These are phyloP conservation scores for Tillandsia fasciculata DNA, from an alignment of 176 grass and related monocot genomes.

Conservation along the genomic window DNA sequence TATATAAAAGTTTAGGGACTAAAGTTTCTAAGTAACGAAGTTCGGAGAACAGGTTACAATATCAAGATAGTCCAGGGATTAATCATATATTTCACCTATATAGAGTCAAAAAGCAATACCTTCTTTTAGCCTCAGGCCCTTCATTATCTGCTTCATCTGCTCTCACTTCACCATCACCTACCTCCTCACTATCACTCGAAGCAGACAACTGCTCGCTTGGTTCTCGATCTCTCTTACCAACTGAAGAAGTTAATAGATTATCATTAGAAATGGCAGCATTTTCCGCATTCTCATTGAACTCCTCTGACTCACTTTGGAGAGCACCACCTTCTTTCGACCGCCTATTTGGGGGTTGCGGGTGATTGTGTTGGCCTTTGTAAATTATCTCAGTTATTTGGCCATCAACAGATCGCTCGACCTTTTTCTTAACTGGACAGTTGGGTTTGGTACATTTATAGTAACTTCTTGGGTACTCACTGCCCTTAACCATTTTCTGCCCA, in stretches of 20 bases:
- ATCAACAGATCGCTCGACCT: slow-evolving; percentile 74
- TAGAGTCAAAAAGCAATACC: slow-evolving; percentile 27
- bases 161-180: slow-evolving; percentile 27
- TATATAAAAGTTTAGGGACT: too few species aligned
- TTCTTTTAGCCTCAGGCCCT: slow-evolving; percentile 49
- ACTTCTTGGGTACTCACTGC: slow-evolving; percentile 73
- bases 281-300: slow-evolving; percentile 3
- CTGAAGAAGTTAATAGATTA: slow-evolving; percentile 29
- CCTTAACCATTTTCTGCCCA: slow-evolving; percentile 92
- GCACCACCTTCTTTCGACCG: slow-evolving; percentile 55
- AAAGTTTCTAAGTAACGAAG: too few species aligned
- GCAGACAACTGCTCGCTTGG: slow-evolving; percentile 38
- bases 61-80: too few species aligned
- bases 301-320: slow-evolving; percentile 34
- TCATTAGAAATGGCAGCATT: slow-evolving; percentile 29
- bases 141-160: slow-evolving; percentile 33
- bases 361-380: slow-evolving; percentile 92
- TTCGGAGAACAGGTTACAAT: too few species aligned
- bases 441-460: slow-evolving; percentile 83
- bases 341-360: slow-evolving; percentile 63
- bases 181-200: slow-evolving; percentile 61
- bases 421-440: slow-evolving; percentile 79
- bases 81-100: too few species aligned
- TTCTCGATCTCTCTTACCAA: slow-evolving; percentile 48
- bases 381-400: slow-evolving; percentile 97